Percentiles rank a stretch among this genome's conserved stretches.
These are phyloP conservation scores for Solanum raphanifolium DNA, from an alignment of 257 asterid species.

Conservation along the genomic window DNA sequence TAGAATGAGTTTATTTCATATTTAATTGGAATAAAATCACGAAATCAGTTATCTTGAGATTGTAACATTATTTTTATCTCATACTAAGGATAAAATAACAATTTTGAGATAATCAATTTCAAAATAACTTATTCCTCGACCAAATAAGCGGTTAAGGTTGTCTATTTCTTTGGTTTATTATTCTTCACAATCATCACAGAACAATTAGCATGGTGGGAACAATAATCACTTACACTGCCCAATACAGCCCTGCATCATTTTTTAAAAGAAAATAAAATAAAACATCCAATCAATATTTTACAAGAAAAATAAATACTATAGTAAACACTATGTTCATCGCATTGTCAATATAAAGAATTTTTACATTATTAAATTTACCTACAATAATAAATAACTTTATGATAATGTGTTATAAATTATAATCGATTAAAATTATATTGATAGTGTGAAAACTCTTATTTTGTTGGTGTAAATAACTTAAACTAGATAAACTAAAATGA, in stretches of 20 bases:
- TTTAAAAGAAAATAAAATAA: background rate
- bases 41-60: accelerated
- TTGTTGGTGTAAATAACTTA: background rate
- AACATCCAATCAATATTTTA: background rate
- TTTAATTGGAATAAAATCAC: background rate
- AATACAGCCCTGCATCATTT: background rate
- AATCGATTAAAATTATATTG: no score
- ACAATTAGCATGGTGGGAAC: background rate
- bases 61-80: background rate
- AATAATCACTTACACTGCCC: background rate
- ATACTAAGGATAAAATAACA: background rate
- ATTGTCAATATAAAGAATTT: no score
- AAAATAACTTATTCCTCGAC: background rate
- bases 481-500: no score
- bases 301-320: background rate
- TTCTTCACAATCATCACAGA: background rate
- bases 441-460: no score
- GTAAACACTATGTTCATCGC: no score
- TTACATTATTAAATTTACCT: no score
- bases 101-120: background rate
- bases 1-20: accelerated
- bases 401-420: no score
- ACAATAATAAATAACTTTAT: no score
- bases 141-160: background rate
- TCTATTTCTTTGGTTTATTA: background rate